Conservation (phyloP, 2,329 filamentous ascomycete genomes). For the Fusarium drepaniforme region DNA sequence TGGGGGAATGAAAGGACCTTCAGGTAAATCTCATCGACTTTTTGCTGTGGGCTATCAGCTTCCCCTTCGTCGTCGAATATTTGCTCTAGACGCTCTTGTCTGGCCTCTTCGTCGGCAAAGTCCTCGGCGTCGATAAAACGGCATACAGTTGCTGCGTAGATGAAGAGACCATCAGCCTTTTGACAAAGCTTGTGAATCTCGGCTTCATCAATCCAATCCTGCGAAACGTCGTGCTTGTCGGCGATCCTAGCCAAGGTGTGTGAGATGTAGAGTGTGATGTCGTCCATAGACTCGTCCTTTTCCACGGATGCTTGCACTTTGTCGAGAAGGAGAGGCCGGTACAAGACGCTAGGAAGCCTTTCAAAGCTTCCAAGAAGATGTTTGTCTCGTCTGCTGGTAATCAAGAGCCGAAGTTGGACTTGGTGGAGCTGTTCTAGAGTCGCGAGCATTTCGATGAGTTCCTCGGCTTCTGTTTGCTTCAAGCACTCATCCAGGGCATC, state of each 20-base stretch:
- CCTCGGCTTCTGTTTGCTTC: background rate
- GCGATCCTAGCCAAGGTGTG: background rate
- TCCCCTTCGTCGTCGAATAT: constrained; percentile 60
- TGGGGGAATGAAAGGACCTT: constrained; percentile 11
- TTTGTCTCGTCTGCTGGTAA: constrained; percentile 12
- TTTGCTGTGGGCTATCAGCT: background rate
- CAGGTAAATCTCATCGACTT: constrained; percentile 13
- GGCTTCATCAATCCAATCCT: background rate
- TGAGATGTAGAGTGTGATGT: constrained; percentile 15
- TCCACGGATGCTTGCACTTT: background rate
- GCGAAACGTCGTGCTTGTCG: background rate
- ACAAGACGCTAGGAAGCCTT: background rate
- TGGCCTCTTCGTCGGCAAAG: background rate
- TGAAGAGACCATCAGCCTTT: constrained; percentile 19
- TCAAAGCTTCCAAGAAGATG: background rate
- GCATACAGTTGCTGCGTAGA: constrained; percentile 20
- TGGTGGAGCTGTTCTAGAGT: background rate
- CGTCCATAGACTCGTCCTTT: background rate
- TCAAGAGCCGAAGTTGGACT: constrained; percentile 13
- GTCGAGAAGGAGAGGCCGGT: background rate
- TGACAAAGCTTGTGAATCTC: background rate
- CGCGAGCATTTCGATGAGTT: background rate
- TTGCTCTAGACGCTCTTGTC: background rate
- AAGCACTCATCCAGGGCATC: constrained; percentile 24
- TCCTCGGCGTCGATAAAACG: constrained; percentile 3